Conservation (phyloP, 169 alveolate species). For the Cyclospora cayetanensis region DNA sequence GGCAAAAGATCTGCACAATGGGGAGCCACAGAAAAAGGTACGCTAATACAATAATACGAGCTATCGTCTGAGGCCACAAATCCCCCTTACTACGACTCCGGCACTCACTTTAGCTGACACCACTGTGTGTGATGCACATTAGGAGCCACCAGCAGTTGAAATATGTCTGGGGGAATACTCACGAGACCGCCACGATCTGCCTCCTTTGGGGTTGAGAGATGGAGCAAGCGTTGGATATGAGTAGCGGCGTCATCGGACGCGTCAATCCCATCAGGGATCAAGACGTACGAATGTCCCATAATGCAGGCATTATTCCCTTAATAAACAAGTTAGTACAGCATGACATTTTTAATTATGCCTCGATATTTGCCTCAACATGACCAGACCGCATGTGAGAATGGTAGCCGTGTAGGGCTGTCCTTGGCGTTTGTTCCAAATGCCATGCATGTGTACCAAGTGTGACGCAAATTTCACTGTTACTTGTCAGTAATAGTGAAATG, state of each 20-base stretch:
- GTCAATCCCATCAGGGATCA: constrained; percentile 68
- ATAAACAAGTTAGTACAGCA: constrained; percentile 9
- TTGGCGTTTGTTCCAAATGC: too few relatives aligned
- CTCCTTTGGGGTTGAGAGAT: constrained; percentile 58
- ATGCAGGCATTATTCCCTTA: constrained; percentile 7
- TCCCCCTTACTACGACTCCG: too few relatives aligned
- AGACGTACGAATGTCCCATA: constrained; percentile 60
- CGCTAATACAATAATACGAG: not conserved
- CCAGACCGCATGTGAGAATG: constrained; percentile 44
- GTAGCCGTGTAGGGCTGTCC: constrained; percentile 20
- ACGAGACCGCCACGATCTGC: constrained; percentile 63
- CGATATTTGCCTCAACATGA: constrained; percentile 24
- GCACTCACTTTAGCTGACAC: too few relatives aligned
- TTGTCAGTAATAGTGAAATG: not conserved
- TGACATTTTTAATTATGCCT: not conserved
- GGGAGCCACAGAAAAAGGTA: not conserved
- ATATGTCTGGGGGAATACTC: not conserved
- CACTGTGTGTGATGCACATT: too few relatives aligned
- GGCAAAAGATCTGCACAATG: constrained; percentile 54
- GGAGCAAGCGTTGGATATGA: constrained; percentile 62
- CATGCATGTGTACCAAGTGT: too few relatives aligned
- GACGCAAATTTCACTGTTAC: too few relatives aligned
- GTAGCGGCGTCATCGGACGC: constrained; percentile 47
- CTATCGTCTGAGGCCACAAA: not conserved
- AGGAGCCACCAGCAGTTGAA: too few relatives aligned